These are phyloP conservation scores for Papilionanthe hybrid DNA, from an alignment of 116 monocot genomes.

Conservation along the genomic window DNA sequence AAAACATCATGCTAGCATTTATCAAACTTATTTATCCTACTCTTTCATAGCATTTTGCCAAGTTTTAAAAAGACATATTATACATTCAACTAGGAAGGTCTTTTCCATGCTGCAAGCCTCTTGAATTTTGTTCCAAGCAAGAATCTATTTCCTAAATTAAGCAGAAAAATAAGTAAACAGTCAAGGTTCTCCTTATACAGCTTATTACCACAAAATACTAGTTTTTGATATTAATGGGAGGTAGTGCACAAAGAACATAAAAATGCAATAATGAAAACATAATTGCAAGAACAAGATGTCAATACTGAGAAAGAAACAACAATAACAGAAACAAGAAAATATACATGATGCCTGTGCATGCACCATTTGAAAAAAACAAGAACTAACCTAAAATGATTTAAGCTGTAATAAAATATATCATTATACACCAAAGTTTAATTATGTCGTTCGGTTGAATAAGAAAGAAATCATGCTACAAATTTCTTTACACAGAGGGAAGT, in stretches of 20 bases:
- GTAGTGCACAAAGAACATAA: neutral
- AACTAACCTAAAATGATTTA: neutral
- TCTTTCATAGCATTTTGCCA: neutral
- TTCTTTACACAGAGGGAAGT: too few relatives aligned
- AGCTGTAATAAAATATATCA: neutral
- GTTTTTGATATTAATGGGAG: neutral
- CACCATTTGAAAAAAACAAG: neutral
- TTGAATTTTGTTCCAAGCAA: neutral
- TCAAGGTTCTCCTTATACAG: neutral
- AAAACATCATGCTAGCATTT: neutral
- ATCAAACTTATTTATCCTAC: neutral
- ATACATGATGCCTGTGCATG: neutral
- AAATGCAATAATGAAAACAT: neutral
- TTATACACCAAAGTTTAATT: neutral
- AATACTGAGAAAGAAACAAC: neutral
- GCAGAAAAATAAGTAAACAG: slow-evolving; percentile 1
- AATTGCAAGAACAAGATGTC: neutral
- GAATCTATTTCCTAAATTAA: neutral
- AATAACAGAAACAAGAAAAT: neutral
- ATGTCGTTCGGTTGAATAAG: neutral
- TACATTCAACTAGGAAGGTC: neutral
- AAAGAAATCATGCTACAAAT: too few relatives aligned
- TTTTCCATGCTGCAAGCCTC: neutral
- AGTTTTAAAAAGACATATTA: neutral
- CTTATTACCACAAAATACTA: neutral